phyloP scores from a whole-genome alignment of 495 filamentous ascomycete species.

The Pyrenula massariospora region DNA sequence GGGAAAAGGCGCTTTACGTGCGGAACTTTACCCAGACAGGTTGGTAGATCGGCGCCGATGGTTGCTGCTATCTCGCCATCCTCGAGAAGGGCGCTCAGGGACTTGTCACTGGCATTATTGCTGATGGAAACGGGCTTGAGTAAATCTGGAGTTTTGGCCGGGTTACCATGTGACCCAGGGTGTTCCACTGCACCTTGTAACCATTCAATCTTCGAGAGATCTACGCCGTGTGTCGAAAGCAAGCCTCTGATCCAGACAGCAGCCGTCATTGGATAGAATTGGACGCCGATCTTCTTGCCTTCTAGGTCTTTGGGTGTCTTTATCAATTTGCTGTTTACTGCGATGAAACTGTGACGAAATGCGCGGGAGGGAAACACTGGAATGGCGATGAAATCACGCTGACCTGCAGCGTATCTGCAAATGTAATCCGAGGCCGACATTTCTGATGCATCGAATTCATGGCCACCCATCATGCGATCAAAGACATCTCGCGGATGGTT shows the following conservation, averaged over 20 bases:
- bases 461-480: slow-evolving; percentile 9
- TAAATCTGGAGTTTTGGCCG: slow-evolving; percentile 12
- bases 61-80: slow-evolving; percentile 27
- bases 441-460: slow-evolving; percentile 27
- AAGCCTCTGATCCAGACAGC: slow-evolving; percentile 26
- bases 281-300: slow-evolving; percentile 25
- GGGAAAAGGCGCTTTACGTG: slow-evolving; percentile 24
- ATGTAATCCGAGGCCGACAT: slow-evolving; percentile 25
- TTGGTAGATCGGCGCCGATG: slow-evolving; percentile 22
- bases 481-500: slow-evolving; percentile 20
- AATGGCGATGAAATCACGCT: slow-evolving; percentile 21
- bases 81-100: slow-evolving; percentile 21
- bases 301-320: slow-evolving; percentile 22
- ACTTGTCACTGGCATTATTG: slow-evolving; percentile 15
- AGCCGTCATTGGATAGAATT: slow-evolving; percentile 29
- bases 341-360: slow-evolving; percentile 28
- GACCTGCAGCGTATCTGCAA: slow-evolving; percentile 15
- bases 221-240: slow-evolving; percentile 20
- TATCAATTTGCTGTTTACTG: slow-evolving; percentile 20
- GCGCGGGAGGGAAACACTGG: slow-evolving; percentile 26
- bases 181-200: slow-evolving; percentile 21
- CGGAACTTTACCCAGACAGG: slow-evolving; percentile 14
- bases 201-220: slow-evolving; percentile 22
- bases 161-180: slow-evolving; percentile 15
- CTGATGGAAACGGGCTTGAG: slow-evolving; percentile 14